phyloP scores from a whole-genome alignment of 306 rosid genomes.

The Vigna hirtella region DNA sequence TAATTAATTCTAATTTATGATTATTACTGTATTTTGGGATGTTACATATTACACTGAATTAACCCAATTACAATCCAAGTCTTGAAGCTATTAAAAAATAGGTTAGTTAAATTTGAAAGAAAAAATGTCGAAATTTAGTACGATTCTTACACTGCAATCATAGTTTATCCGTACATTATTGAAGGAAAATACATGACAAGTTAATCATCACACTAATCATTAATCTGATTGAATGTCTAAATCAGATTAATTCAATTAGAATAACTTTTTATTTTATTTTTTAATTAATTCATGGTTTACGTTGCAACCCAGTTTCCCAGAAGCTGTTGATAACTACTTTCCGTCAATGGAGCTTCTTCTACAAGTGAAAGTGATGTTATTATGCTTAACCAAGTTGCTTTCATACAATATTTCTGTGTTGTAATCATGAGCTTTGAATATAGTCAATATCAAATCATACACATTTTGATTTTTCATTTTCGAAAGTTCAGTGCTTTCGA shows the following conservation, averaged over 20 bases:
- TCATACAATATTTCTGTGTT: constrained; percentile 39
- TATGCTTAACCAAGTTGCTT: constrained; percentile 36
- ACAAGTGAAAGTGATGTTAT: constrained; percentile 44
- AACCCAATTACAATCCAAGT: too few species aligned
- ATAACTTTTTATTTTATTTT: not conserved
- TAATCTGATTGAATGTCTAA: constrained; percentile 7
- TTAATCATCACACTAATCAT: constrained; percentile 24
- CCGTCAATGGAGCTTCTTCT: constrained; percentile 32
- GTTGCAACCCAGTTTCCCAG: not conserved
- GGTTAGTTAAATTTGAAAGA: too few species aligned
- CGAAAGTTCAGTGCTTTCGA: constrained; percentile 37
- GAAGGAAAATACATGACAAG: constrained; percentile 12
- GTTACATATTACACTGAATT: too few species aligned
- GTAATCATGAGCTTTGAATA: constrained; percentile 49
- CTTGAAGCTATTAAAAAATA: too few species aligned
- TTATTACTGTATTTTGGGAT: too few species aligned
- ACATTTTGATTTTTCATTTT: constrained; percentile 28
- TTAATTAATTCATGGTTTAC: not conserved
- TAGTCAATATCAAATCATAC: constrained; percentile 18
- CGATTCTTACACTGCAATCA: too few species aligned
- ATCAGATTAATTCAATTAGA: not conserved
- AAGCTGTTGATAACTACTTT: constrained; percentile 2
- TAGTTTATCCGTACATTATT: too few species aligned
- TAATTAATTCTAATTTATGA: too few species aligned
- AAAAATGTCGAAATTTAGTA: too few species aligned